A percentile compares a stretch with the other conserved stretches of the same genome.
phyloP scores from a whole-genome alignment of 2,329 filamentous ascomycete genomes.

The Ascochyta fabae region DNA sequence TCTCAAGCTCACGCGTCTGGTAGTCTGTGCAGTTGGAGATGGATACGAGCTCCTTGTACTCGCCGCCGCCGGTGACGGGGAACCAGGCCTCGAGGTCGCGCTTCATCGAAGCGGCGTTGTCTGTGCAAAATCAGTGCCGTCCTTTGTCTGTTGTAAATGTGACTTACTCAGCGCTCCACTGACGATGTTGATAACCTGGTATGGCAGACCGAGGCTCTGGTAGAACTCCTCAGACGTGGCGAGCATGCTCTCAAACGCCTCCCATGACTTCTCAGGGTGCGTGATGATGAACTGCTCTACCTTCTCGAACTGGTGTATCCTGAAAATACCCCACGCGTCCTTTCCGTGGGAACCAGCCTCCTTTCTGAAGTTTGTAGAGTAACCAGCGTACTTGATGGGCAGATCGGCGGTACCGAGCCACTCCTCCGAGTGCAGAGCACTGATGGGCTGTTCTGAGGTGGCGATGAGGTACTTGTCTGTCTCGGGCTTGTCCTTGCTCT shows the following conservation, averaged over 20 bases:
- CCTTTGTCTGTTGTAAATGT: background rate
- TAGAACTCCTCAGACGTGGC: conserved; percentile 92
- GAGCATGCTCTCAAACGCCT: conserved; percentile 94
- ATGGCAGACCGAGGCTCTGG: conserved; percentile 84
- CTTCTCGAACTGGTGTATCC: conserved; percentile 95
- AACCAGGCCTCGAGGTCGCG: conserved; percentile 92
- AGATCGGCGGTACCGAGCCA: conserved; percentile 87
- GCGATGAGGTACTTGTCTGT: conserved; percentile 81
- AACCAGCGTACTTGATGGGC: conserved; percentile 87
- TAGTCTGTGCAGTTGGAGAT: conserved; percentile 99
- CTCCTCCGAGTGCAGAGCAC: conserved; percentile 89
- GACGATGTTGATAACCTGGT: conserved; percentile 91
- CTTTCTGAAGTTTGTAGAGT: conserved; percentile 93
- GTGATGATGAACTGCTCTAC: conserved; percentile 56
- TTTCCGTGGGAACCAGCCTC: conserved; percentile 91
- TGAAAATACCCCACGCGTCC: conserved; percentile 97
- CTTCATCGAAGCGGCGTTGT: conserved; percentile 72
- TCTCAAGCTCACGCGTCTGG: conserved; percentile 91
- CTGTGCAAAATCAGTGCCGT: conserved; percentile 10
- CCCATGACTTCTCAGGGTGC: conserved; percentile 84
- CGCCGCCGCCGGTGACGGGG: conserved; percentile 65
- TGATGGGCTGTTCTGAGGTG: conserved; percentile 94
- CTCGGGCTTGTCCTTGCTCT: conserved; percentile 77
- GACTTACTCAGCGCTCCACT: conserved; percentile 79
- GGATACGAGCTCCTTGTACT: conserved; percentile 98